Conservation (phyloP, 2,329 filamentous ascomycete species). For the Neospermospora avenae region DNA sequence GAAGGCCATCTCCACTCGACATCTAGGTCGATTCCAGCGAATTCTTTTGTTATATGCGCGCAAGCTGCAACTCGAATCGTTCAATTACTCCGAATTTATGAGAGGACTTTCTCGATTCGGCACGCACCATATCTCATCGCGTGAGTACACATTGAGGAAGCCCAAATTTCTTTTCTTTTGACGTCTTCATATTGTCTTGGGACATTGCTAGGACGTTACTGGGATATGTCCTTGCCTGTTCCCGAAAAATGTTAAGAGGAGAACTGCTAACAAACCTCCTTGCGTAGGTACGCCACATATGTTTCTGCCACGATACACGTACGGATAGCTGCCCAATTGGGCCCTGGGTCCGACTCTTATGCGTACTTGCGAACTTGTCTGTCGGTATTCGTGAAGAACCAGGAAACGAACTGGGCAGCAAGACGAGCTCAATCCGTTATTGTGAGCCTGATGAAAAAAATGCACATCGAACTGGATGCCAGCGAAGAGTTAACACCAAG, state of each 20-base stretch:
- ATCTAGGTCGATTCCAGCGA: constrained; percentile 40
- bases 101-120: constrained; percentile 43
- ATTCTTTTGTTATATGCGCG: constrained; percentile 42
- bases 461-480: constrained; percentile 4
- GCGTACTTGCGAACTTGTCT: constrained; percentile 8
- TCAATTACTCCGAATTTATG: constrained; percentile 43
- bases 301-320: constrained; percentile 19
- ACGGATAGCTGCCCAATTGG: constrained; percentile 14
- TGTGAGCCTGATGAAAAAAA: constrained; percentile 6
- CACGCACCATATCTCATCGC: constrained; percentile 51
- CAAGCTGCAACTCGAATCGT: constrained; percentile 45
- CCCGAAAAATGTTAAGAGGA: too few species aligned
- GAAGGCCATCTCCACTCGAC: constrained; percentile 47
- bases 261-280: too few species aligned
- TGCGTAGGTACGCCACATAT: constrained; percentile 58
- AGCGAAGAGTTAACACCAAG: background rate
- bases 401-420: constrained; percentile 7
- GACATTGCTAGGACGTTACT: too few species aligned
- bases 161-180: too few species aligned
- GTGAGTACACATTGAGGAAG: too few species aligned
- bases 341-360: constrained; percentile 10
- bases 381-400: constrained; percentile 8
- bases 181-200: too few species aligned
- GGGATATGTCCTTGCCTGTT: too few species aligned
- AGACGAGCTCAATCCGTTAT: constrained; percentile 12